A percentile compares a stretch with the other conserved stretches of the same genome.
phyloP scores from a whole-genome alignment of 148 eudicot species.

The Rhododendron molle region DNA sequence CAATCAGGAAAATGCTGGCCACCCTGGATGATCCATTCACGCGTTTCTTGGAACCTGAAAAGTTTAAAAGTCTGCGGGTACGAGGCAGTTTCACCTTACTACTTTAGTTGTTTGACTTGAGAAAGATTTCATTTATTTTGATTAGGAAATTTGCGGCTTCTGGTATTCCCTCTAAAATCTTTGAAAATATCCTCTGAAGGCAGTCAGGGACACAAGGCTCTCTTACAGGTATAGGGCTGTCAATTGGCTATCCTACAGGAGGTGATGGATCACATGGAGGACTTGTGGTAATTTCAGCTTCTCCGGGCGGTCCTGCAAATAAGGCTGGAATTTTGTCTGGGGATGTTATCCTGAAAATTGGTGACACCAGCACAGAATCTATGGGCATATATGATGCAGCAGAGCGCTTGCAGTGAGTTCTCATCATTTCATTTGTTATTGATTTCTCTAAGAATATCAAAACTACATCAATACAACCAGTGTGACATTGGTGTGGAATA shows the following conservation, averaged over 20 bases:
- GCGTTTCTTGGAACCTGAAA: constrained; percentile 93
- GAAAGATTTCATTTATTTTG: neutral
- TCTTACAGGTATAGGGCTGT: constrained; percentile 93
- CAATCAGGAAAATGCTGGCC: constrained; percentile 48
- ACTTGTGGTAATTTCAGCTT: constrained; percentile 78
- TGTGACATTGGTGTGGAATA: neutral
- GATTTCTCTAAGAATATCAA: neutral
- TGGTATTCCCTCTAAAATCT: constrained; percentile 16
- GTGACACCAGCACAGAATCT: constrained; percentile 59
- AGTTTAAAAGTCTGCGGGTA: constrained; percentile 82
- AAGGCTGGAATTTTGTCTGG: constrained; percentile 81
- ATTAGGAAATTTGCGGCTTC: neutral
- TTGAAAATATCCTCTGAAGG: constrained; percentile 59
- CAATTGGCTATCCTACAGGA: constrained; percentile 75
- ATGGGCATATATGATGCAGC: constrained; percentile 98
- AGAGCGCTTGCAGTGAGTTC: constrained; percentile 80
- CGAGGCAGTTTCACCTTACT: constrained; percentile 17
- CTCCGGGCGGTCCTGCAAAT: constrained; percentile 87
- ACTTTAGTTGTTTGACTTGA: constrained; percentile 1
- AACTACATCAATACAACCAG: neutral
- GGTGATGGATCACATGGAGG: constrained; percentile 57
- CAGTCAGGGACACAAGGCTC: constrained; percentile 96
- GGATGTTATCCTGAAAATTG: constrained; percentile 80
- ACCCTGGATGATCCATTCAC: constrained; percentile 96
- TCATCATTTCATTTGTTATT: neutral